Evolutionary conservation across 805 yeast genomes (phyloP).

Genomic region (Ogataea parapolymorpha): DNA sequence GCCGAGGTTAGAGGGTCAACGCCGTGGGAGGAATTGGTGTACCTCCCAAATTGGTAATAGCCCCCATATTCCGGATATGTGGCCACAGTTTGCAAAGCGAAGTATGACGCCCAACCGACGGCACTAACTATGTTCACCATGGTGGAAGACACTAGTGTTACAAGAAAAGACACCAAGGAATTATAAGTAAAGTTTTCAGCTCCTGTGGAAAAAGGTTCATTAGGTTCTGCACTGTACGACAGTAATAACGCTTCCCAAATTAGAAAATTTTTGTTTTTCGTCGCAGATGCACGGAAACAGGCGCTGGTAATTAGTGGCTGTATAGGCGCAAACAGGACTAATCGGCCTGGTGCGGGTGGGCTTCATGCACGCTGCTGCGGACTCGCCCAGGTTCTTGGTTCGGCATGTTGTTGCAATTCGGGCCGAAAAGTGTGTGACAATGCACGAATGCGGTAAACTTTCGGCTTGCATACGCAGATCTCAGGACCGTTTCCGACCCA

Average conservation of each 20-base stretch:
- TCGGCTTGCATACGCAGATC: neutral
- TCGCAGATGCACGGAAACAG: neutral
- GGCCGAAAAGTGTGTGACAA: neutral
- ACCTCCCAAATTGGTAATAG: neutral
- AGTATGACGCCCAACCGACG: constrained; percentile 1
- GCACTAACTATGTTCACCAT: constrained; percentile 5
- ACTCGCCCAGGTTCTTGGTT: no score
- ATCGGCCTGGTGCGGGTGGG: neutral
- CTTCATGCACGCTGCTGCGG: neutral
- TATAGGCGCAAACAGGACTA: neutral
- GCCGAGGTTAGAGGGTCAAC: neutral
- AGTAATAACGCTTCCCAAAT: constrained; percentile 2
- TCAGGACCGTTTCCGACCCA: neutral
- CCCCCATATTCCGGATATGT: neutral
- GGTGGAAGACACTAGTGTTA: neutral
- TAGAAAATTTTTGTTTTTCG: neutral
- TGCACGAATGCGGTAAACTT: neutral
- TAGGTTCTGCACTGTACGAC: neutral
- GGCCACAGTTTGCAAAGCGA: constrained; percentile 1
- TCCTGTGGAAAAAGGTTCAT: constrained; percentile 1
- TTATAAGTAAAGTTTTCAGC: neutral
- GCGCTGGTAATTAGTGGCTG: neutral
- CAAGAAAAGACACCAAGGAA: neutral
- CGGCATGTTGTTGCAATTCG: no score
- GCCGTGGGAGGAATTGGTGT: neutral